A percentile compares a stretch with the other conserved stretches of the same genome.
Conservation (phyloP, 169 alveolate genomes). For the Plasmodium malariae region DNA sequence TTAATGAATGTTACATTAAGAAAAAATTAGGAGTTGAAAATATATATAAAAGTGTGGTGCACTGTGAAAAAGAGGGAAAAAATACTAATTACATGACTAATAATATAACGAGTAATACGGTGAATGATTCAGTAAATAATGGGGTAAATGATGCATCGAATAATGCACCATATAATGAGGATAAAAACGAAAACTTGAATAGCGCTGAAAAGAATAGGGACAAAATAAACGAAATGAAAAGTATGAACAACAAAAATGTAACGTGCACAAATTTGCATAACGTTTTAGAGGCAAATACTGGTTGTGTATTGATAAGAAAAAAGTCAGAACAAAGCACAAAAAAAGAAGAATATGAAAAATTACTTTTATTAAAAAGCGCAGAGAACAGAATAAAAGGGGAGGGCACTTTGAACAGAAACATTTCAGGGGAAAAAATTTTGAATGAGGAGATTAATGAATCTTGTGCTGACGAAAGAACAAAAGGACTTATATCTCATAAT, state of each 20-base stretch:
- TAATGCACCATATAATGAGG: not conserved
- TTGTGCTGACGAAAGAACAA: not conserved
- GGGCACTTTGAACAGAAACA: not conserved
- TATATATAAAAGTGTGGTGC: not conserved
- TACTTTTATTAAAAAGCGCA: not conserved
- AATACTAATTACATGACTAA: no score
- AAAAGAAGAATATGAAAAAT: not conserved
- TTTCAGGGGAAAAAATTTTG: not conserved
- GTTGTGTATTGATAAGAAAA: no score
- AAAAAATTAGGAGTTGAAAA: not conserved
- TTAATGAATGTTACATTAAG: no score
- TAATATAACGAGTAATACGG: no score
- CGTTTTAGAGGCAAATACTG: not conserved
- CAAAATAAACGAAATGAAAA: no score
- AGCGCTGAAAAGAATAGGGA: not conserved
- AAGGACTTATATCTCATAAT: not conserved
- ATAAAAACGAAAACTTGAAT: no score
- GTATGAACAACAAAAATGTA: not conserved
- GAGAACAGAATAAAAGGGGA: not conserved
- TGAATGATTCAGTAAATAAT: no score
- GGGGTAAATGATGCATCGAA: no score
- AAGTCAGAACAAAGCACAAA: not conserved
- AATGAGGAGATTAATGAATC: no score
- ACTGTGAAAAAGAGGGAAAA: not conserved
- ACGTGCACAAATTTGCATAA: not conserved